Base-by-base conservation (phyloP, 179 eudicot genomes). In the Beta corolliflora region DNA sequence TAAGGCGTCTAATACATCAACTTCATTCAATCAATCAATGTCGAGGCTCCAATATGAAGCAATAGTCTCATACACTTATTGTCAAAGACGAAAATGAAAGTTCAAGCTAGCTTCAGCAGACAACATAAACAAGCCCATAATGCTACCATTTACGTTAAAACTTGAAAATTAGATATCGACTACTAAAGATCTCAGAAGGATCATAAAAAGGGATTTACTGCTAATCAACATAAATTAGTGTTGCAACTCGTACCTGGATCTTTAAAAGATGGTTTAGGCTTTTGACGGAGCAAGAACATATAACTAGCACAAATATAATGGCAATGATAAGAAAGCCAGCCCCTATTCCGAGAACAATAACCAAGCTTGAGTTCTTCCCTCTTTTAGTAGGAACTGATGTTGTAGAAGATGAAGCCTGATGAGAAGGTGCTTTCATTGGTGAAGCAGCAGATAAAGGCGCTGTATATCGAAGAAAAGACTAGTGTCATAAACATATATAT, bases 401-500 rank as follows among this genome's bases (percentile, higher is more conserved):
- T 67, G 82, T 76, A 79, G 93, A 86, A 82, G 89, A 65, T 79
- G 97, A 85, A 53, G 91, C 86, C 67, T 77, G 81, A 53, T 76
- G 84, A 70, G 81, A 77, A 80, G 88, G 90, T 76, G 91, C 81
- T 82, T 83, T 77, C 31, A 76, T 80, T 56, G 98, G 91, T 64
- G 92, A 23, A 31, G 83, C 80, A 53, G 88, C 90, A 84, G 86
- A 72, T 63, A 45, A 19, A 45, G 98, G 98, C 84, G 98, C 98
- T 95, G 98, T 78, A 81, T 58, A 71, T 67, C 12, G 64, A 67
- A 79, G 70, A 58, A 45, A 81, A 76, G 44, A 79, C 53, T 12
- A 75, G 29, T 48, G 71, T 78, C 41, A 68, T 44, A 56, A 77
- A 50, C 59, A 9, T 31, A 44, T 13, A 56, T 4, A 58, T 25